Percentiles rank a stretch among this genome's conserved stretches.
phyloP scores from a whole-genome alignment of 768 basidiomycete species.

The Hypholoma fasciculare region DNA sequence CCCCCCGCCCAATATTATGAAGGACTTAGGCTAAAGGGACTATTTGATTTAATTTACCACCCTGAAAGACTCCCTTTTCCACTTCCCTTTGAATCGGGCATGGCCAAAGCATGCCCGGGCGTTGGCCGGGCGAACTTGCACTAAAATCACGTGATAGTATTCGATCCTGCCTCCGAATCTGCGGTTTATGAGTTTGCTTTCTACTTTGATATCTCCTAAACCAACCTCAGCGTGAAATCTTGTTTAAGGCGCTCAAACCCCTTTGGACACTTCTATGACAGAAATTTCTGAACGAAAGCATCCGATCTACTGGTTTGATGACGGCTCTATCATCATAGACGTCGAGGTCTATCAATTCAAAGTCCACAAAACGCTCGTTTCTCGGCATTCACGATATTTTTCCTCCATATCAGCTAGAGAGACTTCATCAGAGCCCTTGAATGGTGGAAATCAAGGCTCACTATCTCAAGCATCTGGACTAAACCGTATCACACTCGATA shows the following conservation, averaged over 20 bases:
- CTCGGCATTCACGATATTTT: slow-evolving; percentile 48
- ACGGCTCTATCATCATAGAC: slow-evolving; percentile 58
- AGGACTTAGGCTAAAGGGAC: too few relatives aligned
- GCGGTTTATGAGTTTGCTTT: too few relatives aligned
- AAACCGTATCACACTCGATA: slow-evolving; percentile 23
- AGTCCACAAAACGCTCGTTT: slow-evolving; percentile 53
- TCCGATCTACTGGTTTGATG: slow-evolving; percentile 63
- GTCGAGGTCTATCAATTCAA: slow-evolving; percentile 50
- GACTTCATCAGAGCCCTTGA: not conserved
- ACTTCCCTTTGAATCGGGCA: too few relatives aligned
- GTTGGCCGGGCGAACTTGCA: too few relatives aligned
- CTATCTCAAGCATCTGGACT: not conserved
- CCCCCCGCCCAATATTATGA: too few relatives aligned
- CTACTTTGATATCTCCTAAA: too few relatives aligned
- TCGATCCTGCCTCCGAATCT: too few relatives aligned
- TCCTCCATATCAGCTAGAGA: slow-evolving; percentile 7
- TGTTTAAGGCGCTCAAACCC: not conserved
- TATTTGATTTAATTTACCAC: too few relatives aligned
- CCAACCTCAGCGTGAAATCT: not conserved
- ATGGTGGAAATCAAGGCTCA: not conserved
- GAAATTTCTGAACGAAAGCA: slow-evolving; percentile 28
- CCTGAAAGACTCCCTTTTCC: too few relatives aligned
- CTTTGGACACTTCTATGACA: not conserved
- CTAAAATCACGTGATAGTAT: too few relatives aligned
- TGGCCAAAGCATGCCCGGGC: too few relatives aligned